These are phyloP conservation scores for Spergularia marina DNA, from an alignment of 148 eudicot species.

Conservation along the genomic window DNA sequence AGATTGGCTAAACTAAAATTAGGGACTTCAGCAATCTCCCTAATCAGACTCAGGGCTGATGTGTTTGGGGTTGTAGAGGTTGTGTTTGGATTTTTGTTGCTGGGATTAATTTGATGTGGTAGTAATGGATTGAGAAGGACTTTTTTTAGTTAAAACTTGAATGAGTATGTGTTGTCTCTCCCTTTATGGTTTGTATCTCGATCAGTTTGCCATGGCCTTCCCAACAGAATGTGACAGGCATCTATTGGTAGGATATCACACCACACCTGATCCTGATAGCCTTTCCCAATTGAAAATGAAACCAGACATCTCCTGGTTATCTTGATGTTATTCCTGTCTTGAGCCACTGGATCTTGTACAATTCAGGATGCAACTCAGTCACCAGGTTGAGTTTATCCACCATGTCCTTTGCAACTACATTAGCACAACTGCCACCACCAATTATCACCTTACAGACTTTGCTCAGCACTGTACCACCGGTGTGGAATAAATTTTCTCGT, in stretches of 20 bases:
- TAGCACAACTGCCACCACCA: background rate
- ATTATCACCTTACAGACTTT: background rate
- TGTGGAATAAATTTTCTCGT: background rate
- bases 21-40: background rate
- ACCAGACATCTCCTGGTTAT: background rate
- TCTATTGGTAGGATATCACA: background rate
- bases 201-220: background rate
- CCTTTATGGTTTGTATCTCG: background rate
- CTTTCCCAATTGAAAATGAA: background rate
- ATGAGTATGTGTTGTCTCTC: background rate
- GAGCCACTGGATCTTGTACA: background rate
- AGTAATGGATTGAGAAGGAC: background rate
- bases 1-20: background rate
- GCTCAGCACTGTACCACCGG: background rate
- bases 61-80: background rate
- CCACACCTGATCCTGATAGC: background rate
- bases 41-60: background rate
- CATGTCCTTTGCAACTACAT: background rate
- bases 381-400: background rate
- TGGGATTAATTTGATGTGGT: background rate
- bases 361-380: background rate
- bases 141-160: background rate
- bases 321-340: background rate
- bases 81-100: background rate
- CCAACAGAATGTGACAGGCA: background rate